Evolutionary conservation across 1,139 yeast genomes (phyloP).

Genomic region (Geotrichum fermentans): DNA sequence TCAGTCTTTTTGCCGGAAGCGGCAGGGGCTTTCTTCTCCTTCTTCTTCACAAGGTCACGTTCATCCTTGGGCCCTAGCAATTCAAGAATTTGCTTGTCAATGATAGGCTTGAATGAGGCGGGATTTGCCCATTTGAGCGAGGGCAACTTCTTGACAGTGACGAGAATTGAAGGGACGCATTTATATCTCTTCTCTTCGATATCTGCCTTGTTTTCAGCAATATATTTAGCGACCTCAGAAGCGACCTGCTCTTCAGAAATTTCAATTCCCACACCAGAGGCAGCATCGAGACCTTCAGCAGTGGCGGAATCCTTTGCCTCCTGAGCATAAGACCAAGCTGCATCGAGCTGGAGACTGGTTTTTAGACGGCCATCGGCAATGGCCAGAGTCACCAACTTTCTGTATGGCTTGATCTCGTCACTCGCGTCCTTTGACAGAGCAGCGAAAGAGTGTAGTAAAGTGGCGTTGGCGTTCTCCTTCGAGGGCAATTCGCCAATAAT

Average conservation of each 20-base stretch:
- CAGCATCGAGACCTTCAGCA: conserved; percentile 49
- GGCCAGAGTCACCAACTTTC: conserved; percentile 53
- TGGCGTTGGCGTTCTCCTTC: conserved; percentile 48
- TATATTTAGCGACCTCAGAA: conserved; percentile 52
- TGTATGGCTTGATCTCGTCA: conserved; percentile 33
- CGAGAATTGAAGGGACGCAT: conserved; percentile 68
- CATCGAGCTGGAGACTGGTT: conserved; percentile 68
- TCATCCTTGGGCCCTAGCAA: conserved; percentile 93
- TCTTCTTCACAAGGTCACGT: conserved; percentile 78
- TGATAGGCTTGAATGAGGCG: conserved; percentile 73
- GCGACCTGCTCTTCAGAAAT: conserved; percentile 63
- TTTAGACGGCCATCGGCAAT: conserved; percentile 61
- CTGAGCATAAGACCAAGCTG: conserved; percentile 68
- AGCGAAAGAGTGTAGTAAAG: conserved; percentile 74
- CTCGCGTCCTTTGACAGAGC: conserved; percentile 38
- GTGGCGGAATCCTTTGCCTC: conserved; percentile 31
- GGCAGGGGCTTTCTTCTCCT: conserved; percentile 41
- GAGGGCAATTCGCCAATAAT: conserved; percentile 47
- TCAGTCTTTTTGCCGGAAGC: conserved; percentile 24
- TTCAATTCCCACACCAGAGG: conserved; percentile 70
- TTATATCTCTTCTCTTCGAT: conserved; percentile 71
- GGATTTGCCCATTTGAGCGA: conserved; percentile 91
- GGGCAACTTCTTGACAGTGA: conserved; percentile 67
- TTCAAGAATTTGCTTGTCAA: conserved; percentile 67
- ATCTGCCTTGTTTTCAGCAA: conserved; percentile 53